Conservation (phyloP, 2,329 filamentous ascomycete species). For the Anisogramma anomala region DNA sequence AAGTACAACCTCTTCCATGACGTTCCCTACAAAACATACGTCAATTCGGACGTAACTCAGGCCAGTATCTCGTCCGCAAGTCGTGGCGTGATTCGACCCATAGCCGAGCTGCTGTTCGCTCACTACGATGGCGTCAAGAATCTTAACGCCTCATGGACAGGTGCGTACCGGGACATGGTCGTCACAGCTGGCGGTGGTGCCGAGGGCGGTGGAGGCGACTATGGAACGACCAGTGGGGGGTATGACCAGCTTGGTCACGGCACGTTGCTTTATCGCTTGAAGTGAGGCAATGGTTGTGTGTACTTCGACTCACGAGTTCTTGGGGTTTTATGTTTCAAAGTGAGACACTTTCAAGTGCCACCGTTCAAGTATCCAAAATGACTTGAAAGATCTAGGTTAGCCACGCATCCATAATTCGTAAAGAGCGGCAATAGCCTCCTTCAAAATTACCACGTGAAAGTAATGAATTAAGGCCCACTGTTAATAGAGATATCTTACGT, state of each 20-base stretch:
- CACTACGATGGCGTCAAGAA: constrained; percentile 17
- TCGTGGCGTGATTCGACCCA: constrained; percentile 15
- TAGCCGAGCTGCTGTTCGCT: constrained; percentile 18
- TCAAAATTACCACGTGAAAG: too few relatives aligned
- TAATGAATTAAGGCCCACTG: too few relatives aligned
- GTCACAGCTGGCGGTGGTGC: constrained; percentile 9
- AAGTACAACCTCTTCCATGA: constrained; percentile 18
- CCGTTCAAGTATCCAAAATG: too few relatives aligned
- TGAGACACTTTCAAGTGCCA: too few relatives aligned
- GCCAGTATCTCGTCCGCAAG: constrained; percentile 12
- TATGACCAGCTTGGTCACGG: constrained; percentile 15
- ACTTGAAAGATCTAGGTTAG: too few relatives aligned
- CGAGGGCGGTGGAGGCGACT: constrained; percentile 11
- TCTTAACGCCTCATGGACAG: constrained; percentile 17
- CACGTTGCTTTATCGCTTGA: constrained; percentile 12
- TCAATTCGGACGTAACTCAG: constrained; percentile 15
- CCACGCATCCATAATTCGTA: too few relatives aligned
- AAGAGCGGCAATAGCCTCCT: too few relatives aligned
- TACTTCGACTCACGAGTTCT: too few relatives aligned
- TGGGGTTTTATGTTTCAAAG: too few relatives aligned
- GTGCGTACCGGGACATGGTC: constrained; percentile 14
- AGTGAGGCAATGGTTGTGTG: too few relatives aligned
- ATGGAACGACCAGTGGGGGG: neutral
- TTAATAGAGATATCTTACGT: too few relatives aligned
- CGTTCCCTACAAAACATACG: constrained; percentile 16